These are phyloP conservation scores for Acacia pycnantha DNA, from an alignment of 331 rosid genomes.

Conservation along the genomic window DNA sequence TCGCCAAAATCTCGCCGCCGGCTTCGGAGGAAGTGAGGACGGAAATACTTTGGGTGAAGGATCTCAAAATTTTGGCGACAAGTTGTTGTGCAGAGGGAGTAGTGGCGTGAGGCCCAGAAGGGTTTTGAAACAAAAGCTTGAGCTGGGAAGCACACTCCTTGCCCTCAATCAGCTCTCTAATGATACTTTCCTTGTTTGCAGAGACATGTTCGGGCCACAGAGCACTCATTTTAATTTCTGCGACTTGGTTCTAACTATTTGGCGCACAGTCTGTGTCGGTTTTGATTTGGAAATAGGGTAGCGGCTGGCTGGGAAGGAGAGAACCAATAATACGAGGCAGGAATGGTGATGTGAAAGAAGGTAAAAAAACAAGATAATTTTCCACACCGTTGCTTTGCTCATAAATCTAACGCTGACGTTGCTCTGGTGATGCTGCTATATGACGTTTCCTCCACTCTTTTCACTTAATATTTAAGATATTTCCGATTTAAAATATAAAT, in stretches of 20 bases:
- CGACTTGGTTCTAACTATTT: background rate
- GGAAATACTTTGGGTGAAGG: constrained; percentile 47
- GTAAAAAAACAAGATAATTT: constrained; percentile 6
- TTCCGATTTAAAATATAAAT: too few species aligned
- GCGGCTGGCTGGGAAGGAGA: background rate
- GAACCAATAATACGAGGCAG: constrained; percentile 34
- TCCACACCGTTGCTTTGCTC: constrained; percentile 16
- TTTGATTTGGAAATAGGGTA: background rate
- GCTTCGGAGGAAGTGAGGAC: constrained; percentile 30
- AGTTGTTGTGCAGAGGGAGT: constrained; percentile 39
- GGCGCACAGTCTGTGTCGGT: background rate
- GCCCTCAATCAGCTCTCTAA: constrained; percentile 45
- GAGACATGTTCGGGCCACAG: constrained; percentile 11
- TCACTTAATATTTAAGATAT: too few species aligned
- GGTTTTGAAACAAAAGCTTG: constrained; percentile 40
- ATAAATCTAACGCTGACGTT: constrained; percentile 32
- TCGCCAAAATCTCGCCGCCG: constrained; percentile 7
- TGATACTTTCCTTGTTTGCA: constrained; percentile 5
- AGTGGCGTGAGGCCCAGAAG: background rate
- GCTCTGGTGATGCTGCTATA: background rate
- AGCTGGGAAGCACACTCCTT: constrained; percentile 46
- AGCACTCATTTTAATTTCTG: constrained; percentile 28
- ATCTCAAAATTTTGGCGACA: constrained; percentile 29
- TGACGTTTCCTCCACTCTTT: background rate
- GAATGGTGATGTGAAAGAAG: background rate